Base-by-base conservation (phyloP, 176 grass and related monocot species). In the Bromus sterilis region DNA sequence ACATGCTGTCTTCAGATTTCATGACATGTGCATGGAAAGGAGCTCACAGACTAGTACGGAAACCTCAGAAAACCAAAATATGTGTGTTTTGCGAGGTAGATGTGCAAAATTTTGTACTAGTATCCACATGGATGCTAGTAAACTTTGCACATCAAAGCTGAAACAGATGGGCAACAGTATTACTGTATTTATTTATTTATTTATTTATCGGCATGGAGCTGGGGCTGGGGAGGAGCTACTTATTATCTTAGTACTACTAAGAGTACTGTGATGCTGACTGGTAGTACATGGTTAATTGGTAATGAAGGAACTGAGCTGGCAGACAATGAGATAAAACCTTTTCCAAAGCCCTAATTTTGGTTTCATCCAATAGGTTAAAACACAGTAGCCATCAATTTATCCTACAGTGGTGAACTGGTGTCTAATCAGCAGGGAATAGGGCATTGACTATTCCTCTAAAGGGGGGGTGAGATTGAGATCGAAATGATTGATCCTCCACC, bases 1-100 rank as follows among this genome's bases (percentile, higher is more conserved):
- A 81, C 82, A 81, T 71, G 25, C 55, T 85, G 82, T 89, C 82
- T 71, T 81, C 42, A 77, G 82, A 81, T 77, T 89, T 61, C 82
- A 56, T 81, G 82, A 77, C 78, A 89, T 32, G 28, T 78, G 25
- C 82, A 76, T 85, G 10, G 71, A 71, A 89, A 81, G 71, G 46
- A 66, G 37, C 61, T 75, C 35, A 32, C n/a, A 14, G 36, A 75
- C 0, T 12, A 69, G 24, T 87, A 77, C 2, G 56, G 40, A 53
- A 78, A 68, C 26, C 49, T 1, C 12, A 43, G 32, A 55, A 80
- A 40, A 48, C 11, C 5, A 20, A 80, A 51, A 84, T 33, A 13
- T 23, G 65, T 60, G 67, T 70, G 20, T 43, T 55, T 43, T 55
- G 70, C 63, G 5, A 89, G 61, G 84, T 75, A 76, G 87, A 80